Conservation (phyloP, 352 stramenopile genomes). For the Phytophthora constricta region DNA sequence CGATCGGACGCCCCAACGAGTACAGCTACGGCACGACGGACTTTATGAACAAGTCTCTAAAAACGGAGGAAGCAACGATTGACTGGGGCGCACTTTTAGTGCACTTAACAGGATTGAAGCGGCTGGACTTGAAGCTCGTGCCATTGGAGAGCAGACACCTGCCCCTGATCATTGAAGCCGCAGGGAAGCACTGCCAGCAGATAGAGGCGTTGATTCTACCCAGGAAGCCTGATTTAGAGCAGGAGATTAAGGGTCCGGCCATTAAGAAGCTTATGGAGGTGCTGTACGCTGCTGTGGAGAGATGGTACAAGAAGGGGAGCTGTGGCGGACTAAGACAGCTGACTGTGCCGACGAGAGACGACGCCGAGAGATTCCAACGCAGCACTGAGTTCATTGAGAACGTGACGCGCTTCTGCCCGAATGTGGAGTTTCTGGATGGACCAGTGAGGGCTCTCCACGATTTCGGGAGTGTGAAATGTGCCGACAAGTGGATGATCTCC, state of each 20-base stretch:
- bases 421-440: neutral
- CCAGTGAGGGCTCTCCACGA: neutral
- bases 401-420: neutral
- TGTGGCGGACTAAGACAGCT: neutral
- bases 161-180: neutral
- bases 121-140: neutral
- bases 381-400: neutral
- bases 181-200: neutral
- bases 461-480: neutral
- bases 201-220: neutral
- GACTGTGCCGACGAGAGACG: neutral
- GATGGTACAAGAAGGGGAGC: neutral
- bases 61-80: neutral
- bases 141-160: neutral
- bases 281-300: neutral
- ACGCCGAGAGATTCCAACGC: neutral
- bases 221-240: neutral
- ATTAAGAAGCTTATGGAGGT: neutral
- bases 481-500: neutral
- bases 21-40: conserved; percentile 8
- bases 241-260: neutral
- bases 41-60: conserved; percentile 8
- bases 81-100: neutral
- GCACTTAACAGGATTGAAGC: neutral
- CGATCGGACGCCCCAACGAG: conserved; percentile 11